Conservation (phyloP, 2,329 filamentous ascomycete genomes). For the Apiospora koreana region DNA sequence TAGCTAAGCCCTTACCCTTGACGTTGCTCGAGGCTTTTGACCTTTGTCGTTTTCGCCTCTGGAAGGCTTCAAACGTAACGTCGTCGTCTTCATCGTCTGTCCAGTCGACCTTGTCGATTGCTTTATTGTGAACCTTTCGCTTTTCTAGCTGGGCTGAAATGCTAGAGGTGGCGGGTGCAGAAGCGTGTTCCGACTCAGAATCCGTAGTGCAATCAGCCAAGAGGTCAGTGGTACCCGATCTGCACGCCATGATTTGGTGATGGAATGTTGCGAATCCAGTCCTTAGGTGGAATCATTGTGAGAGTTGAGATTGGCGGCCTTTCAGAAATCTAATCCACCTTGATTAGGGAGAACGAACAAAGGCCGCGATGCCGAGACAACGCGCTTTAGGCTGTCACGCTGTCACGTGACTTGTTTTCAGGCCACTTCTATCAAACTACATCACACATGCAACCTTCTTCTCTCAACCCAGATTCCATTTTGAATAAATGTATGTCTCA, state of each 20-base stretch:
- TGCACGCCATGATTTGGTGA: not conserved
- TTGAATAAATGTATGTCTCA: too few relatives aligned
- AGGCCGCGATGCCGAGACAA: not conserved
- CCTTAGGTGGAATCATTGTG: not conserved
- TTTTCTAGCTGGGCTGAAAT: not conserved
- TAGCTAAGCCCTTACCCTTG: slow-evolving; percentile 19
- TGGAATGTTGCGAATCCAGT: not conserved
- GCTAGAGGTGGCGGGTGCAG: not conserved
- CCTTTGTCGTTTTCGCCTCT: slow-evolving; percentile 24
- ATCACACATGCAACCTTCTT: too few relatives aligned
- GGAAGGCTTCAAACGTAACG: slow-evolving; percentile 18
- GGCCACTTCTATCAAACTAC: too few relatives aligned
- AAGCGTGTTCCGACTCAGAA: not conserved
- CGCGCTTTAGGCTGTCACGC: not conserved
- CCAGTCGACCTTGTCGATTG: slow-evolving; percentile 22
- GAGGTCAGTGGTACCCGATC: not conserved
- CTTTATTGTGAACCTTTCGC: not conserved
- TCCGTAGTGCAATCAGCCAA: slow-evolving; percentile 7
- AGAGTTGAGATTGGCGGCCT: not conserved
- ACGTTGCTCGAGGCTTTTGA: slow-evolving; percentile 18
- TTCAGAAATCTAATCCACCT: not conserved
- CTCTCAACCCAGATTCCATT: too few relatives aligned
- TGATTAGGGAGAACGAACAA: not conserved
- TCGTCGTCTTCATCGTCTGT: slow-evolving; percentile 27
- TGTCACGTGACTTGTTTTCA: not conserved